Evolutionary conservation across 352 stramenopile genomes (phyloP).

Genomic region (Salisapilia sapeloensis): DNA sequence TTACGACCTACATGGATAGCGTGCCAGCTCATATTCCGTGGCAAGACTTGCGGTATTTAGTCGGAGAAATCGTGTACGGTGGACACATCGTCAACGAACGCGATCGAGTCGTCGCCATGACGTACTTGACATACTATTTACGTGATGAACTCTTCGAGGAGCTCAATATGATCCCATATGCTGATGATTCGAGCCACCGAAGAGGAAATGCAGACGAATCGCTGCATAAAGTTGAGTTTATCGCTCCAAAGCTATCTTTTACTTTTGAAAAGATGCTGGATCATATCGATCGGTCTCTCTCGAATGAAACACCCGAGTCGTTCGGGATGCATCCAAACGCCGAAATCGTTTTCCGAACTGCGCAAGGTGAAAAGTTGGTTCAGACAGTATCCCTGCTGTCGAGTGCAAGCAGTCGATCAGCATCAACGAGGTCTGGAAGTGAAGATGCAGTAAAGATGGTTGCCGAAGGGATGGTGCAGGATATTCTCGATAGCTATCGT

Average conservation of each 20-base stretch:
- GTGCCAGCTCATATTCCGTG: conserved; percentile 75
- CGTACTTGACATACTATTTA: conserved; percentile 80
- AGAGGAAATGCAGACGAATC: background rate
- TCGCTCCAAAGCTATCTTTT: conserved; percentile 47
- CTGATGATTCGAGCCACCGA: conserved; percentile 20
- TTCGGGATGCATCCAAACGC: conserved; percentile 89
- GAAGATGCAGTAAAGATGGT: conserved; percentile 56
- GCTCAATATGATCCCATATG: conserved; percentile 77
- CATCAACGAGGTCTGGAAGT: conserved; percentile 12
- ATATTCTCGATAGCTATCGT: conserved; percentile 82
- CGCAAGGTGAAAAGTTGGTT: conserved; percentile 61
- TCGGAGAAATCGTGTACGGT: conserved; percentile 83
- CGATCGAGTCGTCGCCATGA: conserved; percentile 60
- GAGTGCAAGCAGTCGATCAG: conserved; percentile 1
- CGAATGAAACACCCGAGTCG: conserved; percentile 66
- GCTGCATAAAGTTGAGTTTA: conserved; percentile 32
- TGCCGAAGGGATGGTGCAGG: conserved; percentile 73
- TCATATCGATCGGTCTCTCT: conserved; percentile 72
- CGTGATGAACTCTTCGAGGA: conserved; percentile 82
- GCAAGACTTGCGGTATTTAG: conserved; percentile 78
- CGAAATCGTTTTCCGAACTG: conserved; percentile 84
- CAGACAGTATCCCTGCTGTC: conserved; percentile 62
- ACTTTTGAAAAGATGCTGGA: conserved; percentile 76
- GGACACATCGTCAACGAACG: conserved; percentile 78
- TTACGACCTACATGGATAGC: conserved; percentile 89